phyloP scores from a whole-genome alignment of 345 rosid species.

The Noccaea bulbosa region DNA sequence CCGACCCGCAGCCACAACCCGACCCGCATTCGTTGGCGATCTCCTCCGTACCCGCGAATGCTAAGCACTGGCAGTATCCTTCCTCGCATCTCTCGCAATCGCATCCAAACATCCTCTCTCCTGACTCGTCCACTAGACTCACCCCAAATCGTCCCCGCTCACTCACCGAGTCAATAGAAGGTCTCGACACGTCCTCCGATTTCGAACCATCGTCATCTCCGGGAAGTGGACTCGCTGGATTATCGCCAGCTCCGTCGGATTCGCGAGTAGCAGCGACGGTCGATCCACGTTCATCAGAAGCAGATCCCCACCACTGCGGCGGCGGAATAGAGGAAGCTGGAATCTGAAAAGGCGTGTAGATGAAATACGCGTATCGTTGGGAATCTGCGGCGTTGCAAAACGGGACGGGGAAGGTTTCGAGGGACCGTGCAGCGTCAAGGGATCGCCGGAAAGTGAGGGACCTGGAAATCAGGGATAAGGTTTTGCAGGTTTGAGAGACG shows the following conservation, averaged over 20 bases:
- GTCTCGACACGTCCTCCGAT: background rate
- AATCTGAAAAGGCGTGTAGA: constrained; percentile 64
- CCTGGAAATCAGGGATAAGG: constrained; percentile 48
- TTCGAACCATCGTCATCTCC: background rate
- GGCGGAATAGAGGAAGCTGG: constrained; percentile 46
- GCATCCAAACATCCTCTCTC: constrained; percentile 45
- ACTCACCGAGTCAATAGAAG: background rate
- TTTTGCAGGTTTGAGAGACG: constrained; percentile 59
- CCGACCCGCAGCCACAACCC: constrained; percentile 63
- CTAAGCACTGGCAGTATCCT: constrained; percentile 49
- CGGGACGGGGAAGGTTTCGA: constrained; percentile 60
- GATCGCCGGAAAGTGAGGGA: constrained; percentile 56
- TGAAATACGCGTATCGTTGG: constrained; percentile 61
- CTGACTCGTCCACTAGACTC: constrained; percentile 40
- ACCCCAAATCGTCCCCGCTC: constrained; percentile 22
- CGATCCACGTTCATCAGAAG: too few species aligned
- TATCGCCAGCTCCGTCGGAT: constrained; percentile 11
- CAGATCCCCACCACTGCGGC: constrained; percentile 73
- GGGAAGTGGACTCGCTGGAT: constrained; percentile 2
- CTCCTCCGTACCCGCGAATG: constrained; percentile 47
- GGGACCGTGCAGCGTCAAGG: constrained; percentile 65
- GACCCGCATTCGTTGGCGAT: constrained; percentile 69
- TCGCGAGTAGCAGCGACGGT: background rate
- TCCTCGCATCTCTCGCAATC: constrained; percentile 58
- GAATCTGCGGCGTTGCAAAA: constrained; percentile 54